Conservation (phyloP, 345 rosid species). For the Eucalyptus tenuipes region DNA sequence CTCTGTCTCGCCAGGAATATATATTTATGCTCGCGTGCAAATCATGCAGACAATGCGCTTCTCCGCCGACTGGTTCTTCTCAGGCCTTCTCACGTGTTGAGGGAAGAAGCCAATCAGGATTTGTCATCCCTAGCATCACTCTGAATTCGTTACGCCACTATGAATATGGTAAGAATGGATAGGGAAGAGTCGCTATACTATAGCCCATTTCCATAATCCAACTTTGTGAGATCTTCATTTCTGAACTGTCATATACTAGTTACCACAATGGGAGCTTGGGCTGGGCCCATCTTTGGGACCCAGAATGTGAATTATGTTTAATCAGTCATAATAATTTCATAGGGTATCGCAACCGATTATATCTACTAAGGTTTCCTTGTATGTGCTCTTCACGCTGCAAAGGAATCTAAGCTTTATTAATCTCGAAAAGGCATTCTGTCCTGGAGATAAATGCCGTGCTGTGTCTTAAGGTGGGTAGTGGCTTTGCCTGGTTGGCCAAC, state of each 20-base stretch:
- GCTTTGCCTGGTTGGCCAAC: not conserved
- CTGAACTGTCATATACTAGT: not conserved
- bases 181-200: not conserved
- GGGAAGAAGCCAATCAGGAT: not conserved
- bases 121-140: not conserved
- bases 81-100: not conserved
- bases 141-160: not conserved
- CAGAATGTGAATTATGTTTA: not conserved
- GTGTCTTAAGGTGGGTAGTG: not conserved
- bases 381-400: not conserved
- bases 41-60: not conserved
- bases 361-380: not conserved
- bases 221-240: not conserved
- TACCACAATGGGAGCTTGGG: not conserved
- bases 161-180: not conserved
- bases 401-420: not conserved
- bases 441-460: not conserved
- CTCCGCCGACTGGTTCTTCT: not conserved
- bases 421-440: not conserved
- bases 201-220: not conserved
- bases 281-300: not conserved
- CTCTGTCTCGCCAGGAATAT: not conserved
- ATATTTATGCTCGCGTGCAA: not conserved
- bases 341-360: not conserved
- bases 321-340: not conserved